A percentile compares a stretch with the other conserved stretches of the same genome.
Conservation (phyloP, 2,329 filamentous ascomycete genomes). For the Cladosporium halotolerans region DNA sequence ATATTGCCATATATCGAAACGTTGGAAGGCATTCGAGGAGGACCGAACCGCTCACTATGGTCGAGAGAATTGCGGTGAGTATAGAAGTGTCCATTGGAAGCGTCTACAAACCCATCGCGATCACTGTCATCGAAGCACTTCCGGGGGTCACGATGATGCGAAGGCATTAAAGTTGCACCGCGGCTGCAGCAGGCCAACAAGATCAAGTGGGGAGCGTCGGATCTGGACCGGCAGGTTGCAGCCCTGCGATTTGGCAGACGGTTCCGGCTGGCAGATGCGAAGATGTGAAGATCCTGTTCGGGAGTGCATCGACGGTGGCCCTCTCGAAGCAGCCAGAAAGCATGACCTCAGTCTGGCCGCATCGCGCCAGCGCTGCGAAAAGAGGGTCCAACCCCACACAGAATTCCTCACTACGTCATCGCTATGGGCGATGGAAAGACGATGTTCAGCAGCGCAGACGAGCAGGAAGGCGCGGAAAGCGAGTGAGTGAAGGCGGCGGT, state of each 20-base stretch:
- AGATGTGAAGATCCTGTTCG: slow-evolving; percentile 8
- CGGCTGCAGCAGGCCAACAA: not conserved
- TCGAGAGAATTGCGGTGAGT: no score
- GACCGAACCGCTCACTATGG: no score
- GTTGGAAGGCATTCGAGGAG: no score
- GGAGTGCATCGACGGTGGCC: not conserved
- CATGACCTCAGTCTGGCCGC: slow-evolving; percentile 2
- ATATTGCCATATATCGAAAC: no score
- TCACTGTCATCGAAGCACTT: not conserved
- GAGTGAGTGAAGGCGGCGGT: not conserved
- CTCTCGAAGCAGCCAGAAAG: slow-evolving; percentile 6
- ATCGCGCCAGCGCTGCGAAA: not conserved
- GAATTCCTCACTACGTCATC: slow-evolving; percentile 2
- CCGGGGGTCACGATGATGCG: slow-evolving; percentile 6
- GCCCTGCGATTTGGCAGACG: slow-evolving; percentile 1
- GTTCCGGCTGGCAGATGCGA: not conserved
- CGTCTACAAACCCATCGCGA: not conserved
- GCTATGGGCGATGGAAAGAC: not conserved
- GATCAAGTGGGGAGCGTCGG: not conserved
- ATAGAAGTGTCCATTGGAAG: no score
- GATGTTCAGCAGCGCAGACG: not conserved
- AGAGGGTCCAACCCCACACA: not conserved
- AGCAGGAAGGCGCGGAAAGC: not conserved
- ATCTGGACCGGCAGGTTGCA: slow-evolving; percentile 3
- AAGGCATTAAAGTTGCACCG: not conserved